Base-by-base conservation (phyloP, 148 eudicot species). In the Bassia scoparia region DNA sequence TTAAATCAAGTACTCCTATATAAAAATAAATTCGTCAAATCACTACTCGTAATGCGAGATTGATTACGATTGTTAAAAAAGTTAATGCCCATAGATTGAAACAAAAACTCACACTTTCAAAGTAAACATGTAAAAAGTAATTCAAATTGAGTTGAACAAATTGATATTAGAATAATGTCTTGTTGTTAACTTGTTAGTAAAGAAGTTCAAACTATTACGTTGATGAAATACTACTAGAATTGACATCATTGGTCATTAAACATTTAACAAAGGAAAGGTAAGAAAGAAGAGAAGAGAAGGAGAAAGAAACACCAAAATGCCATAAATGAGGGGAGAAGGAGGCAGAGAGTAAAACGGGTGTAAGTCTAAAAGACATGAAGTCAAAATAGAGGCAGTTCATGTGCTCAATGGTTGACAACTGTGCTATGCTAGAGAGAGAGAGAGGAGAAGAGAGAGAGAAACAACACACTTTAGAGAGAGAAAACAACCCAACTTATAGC, bases 351-450 rank as follows among this genome's bases (percentile, higher is more conserved):
- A 77, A 64, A 61, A 76, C 31, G 41, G 60, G 61, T 50, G 74
- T 12, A 74, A 71, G 80, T 71, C 67, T 66, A 55, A 71, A 77
- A 66, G 80, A 72, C 72, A 78, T 78, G 53, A 72, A 75, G 75
- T 75, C 78, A 74, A 79, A 79, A 54, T 54, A 69, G 54, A 74
- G 76, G 82, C 82, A 80, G 9, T 60, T 66, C 82, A 80, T 80
- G 82, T 80, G 82, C 79, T 75, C 82, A 65, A 80, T 80, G 74
- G 59, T 74, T 74, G 74, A 68, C 78, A 54, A 74, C 61, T 72
- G 20, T 53, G 27, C 24, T 12, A 14, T 38, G 34, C 48, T 53
- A 33, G 52, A 24, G 60, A 61, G 59, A 61, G 41, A 41, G 30
- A 29, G 12, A 3, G 48, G 41, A 41, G 30, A 29, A 5, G 5